Conservation (phyloP, 306 rosid genomes). For the Cucurbita pepo region DNA sequence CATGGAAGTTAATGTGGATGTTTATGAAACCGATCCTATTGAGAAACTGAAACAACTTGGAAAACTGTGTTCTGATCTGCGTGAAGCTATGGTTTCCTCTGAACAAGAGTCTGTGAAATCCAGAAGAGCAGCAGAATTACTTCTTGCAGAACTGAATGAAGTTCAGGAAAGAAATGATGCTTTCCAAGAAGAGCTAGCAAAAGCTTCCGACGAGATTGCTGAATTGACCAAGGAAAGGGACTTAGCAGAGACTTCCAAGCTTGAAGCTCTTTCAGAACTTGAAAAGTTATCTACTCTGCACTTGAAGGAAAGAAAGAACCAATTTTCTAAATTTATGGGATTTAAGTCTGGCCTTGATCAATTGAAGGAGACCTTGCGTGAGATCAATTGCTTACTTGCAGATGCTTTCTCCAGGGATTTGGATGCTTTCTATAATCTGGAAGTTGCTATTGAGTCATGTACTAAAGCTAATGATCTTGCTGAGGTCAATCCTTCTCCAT, state of each 20-base stretch:
- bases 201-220: slow-evolving; percentile 42
- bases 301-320: slow-evolving; percentile 35
- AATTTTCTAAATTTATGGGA: slow-evolving; percentile 40
- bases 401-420: slow-evolving; percentile 36
- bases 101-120: slow-evolving; percentile 74
- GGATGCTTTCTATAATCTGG: slow-evolving; percentile 46
- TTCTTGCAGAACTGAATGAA: slow-evolving; percentile 85
- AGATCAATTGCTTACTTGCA: slow-evolving; percentile 31
- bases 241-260: slow-evolving; percentile 47
- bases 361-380: slow-evolving; percentile 45
- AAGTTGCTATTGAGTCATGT: slow-evolving; percentile 40
- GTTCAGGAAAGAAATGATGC: slow-evolving; percentile 93
- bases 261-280: slow-evolving; percentile 51
- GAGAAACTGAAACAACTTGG: slow-evolving; percentile 49
- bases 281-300: slow-evolving; percentile 42
- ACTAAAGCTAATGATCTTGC: slow-evolving; percentile 23
- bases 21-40: slow-evolving; percentile 37
- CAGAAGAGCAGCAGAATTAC: slow-evolving; percentile 78
- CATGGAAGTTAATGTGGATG: slow-evolving; percentile 46
- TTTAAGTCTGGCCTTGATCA: slow-evolving; percentile 48
- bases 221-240: slow-evolving; percentile 50
- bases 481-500: slow-evolving; percentile 20
- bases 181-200: slow-evolving; percentile 77
- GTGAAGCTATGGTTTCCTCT: slow-evolving; percentile 29
- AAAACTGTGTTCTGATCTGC: slow-evolving; percentile 40